Conservation (phyloP, 2,329 filamentous ascomycete species). For the Trichophyton schoenleinii region DNA sequence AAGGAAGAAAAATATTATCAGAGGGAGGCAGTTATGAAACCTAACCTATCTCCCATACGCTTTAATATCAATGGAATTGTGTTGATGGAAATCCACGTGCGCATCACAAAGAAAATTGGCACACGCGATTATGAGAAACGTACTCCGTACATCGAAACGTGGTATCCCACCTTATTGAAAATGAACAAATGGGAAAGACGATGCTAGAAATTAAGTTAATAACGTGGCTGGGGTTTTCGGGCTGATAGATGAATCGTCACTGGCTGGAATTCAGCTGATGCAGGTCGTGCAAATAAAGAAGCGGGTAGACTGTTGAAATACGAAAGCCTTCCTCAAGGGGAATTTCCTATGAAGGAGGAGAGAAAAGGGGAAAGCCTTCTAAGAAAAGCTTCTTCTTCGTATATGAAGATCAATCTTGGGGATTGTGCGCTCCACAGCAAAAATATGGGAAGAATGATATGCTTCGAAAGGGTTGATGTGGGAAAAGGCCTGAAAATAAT, state of each 20-base stretch:
- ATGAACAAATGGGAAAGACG: background rate
- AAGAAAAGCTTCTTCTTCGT: conserved; percentile 2
- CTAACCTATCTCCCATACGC: background rate
- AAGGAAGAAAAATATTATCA: background rate
- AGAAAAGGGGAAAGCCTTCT: background rate
- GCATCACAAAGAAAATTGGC: background rate
- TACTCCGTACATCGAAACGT: background rate
- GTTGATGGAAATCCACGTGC: background rate
- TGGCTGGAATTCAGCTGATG: background rate
- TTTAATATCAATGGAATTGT: background rate
- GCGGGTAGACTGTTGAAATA: background rate
- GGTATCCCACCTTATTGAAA: background rate
- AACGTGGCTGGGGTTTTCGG: background rate
- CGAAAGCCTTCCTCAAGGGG: background rate
- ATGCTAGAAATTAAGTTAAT: background rate
- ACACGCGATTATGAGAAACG: background rate
- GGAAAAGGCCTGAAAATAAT: background rate
- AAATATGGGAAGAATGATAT: background rate
- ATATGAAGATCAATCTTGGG: background rate
- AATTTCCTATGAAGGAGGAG: background rate
- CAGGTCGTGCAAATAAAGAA: background rate
- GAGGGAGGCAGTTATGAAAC: background rate
- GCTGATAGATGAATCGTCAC: background rate
- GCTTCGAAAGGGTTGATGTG: background rate
- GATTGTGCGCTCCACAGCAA: background rate